phyloP scores from a whole-genome alignment of 352 stramenopile species.

The Globisporangium echinulatum region DNA sequence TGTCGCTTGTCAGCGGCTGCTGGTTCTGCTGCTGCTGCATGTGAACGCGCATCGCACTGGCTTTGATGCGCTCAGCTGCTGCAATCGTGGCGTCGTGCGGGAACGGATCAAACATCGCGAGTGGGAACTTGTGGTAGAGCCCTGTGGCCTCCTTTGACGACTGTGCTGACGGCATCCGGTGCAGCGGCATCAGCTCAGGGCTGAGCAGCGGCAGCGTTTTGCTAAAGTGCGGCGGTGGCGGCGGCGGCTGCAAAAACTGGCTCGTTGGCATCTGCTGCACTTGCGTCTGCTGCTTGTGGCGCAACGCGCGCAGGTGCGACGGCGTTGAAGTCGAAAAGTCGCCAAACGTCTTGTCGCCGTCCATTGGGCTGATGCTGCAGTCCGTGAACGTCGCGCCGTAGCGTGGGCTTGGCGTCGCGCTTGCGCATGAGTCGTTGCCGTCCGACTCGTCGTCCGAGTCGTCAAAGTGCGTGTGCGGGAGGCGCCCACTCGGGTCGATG shows the following conservation, averaged over 20 bases:
- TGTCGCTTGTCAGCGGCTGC: not conserved
- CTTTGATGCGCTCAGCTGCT: not conserved
- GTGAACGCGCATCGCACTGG: too few relatives aligned
- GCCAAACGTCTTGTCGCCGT: conserved; percentile 32
- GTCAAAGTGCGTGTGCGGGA: conserved; percentile 4
- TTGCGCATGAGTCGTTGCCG: conserved; percentile 4
- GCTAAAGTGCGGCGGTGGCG: not conserved
- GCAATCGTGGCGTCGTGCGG: conserved; percentile 10
- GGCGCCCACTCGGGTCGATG: conserved; percentile 5
- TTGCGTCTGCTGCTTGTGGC: not conserved
- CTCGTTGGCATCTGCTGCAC: conserved; percentile 11
- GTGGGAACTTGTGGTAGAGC: conserved; percentile 23
- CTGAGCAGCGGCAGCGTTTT: conserved; percentile 7
- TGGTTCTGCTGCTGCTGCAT: too few relatives aligned
- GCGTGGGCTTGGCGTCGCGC: conserved; percentile 28
- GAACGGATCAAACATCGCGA: conserved; percentile 27
- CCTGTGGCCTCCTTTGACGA: conserved; percentile 2
- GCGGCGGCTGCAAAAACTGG: conserved; percentile 9
- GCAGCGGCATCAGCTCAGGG: conserved; percentile 15
- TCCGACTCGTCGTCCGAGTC: conserved; percentile 6
- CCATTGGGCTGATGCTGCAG: conserved; percentile 46
- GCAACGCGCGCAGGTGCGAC: not conserved
- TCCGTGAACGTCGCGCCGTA: conserved; percentile 39
- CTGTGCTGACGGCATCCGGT: conserved; percentile 9
- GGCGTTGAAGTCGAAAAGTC: conserved; percentile 37